Conservation (phyloP, 352 stramenopile genomes). For the Phytophthora pisi region DNA sequence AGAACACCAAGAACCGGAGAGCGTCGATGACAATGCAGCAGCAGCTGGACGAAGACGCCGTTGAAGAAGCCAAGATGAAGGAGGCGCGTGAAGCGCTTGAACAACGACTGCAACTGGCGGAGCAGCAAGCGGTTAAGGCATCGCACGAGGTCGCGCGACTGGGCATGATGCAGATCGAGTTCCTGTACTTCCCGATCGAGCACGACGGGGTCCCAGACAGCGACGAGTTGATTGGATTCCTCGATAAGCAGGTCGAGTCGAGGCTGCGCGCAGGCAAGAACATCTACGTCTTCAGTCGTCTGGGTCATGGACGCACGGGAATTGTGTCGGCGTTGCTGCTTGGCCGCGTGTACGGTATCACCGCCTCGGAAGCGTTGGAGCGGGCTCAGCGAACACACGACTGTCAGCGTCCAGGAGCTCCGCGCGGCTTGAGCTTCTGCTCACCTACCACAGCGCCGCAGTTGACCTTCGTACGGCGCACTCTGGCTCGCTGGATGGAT, state of each 20-base stretch:
- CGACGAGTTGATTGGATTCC: conserved; percentile 33
- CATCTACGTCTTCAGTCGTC: conserved; percentile 79
- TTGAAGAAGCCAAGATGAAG: conserved; percentile 19
- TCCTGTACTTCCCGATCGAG: conserved; percentile 61
- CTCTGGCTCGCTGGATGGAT: conserved; percentile 57
- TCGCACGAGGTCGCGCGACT: conserved; percentile 36
- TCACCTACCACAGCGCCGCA: conserved; percentile 61
- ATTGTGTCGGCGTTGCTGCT: conserved; percentile 72
- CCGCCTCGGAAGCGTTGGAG: conserved; percentile 60
- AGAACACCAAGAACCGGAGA: conserved; percentile 10
- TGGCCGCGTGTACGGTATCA: conserved; percentile 71
- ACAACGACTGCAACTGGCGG: conserved; percentile 54
- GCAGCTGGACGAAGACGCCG: conserved; percentile 23
- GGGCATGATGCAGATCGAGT: conserved; percentile 49
- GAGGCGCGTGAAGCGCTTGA: conserved; percentile 35
- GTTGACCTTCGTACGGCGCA: conserved; percentile 47
- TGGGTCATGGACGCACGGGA: conserved; percentile 73
- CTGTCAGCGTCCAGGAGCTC: conserved; percentile 42
- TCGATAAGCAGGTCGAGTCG: conserved; percentile 49
- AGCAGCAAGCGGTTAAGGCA: conserved; percentile 54
- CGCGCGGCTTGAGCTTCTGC: conserved; percentile 37
- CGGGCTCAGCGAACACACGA: conserved; percentile 73
- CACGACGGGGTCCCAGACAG: conserved; percentile 45
- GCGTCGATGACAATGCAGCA: conserved; percentile 13
- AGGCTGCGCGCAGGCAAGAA: conserved; percentile 55